Base-by-base conservation (phyloP, 305 asterid genomes). In the Fraxinus nigra region DNA sequence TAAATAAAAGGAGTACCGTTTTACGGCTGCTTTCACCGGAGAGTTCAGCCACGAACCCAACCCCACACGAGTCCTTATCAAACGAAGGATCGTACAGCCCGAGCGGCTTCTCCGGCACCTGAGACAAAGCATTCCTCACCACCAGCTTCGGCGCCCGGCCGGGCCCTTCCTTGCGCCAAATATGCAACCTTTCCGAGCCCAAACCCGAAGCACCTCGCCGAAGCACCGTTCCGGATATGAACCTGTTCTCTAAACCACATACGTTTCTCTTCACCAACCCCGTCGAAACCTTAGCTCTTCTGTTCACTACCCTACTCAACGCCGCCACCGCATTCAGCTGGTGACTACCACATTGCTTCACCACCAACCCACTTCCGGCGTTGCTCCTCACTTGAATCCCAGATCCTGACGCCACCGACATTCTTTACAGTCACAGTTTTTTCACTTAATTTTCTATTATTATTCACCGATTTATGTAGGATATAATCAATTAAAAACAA, bases 41-140 rank as follows among this genome's bases (percentile, higher is more conserved):
- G 70, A 97, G 97, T 81, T 97, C 99, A 56, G 99, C 99, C 54
- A 97, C 97, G 30, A 97, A 97, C 72, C 99, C 99, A 34, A 97
- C 99, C 4, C 99, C 99, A 61, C 99, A 97, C 6, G 99, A 94
- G 80, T 97, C 99, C 92, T 94, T 97, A 87, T 97, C 99, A 28
- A 90, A 91, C 1, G 93, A 87, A 32, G 99, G 97, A 84, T 97
- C 99, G 63, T 97, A 97, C 28, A 97, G 94, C 51, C 99, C 98
- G 26, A 94, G 90, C 54, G 98, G 98, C 93, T 94, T 94, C 80
- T 94, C 98, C 78, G 98, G 99, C 74, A 94, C 93, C 93, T 86
- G 96, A 77, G 98, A 93, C 89, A 97, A 76, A 38, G 93, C 89
- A 80, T 88, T 90, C 80, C 88, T 90, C 54, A 91, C 93, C 80